Conservation (phyloP, 2,329 filamentous ascomycete genomes). For the Botryotinia narcissicola region DNA sequence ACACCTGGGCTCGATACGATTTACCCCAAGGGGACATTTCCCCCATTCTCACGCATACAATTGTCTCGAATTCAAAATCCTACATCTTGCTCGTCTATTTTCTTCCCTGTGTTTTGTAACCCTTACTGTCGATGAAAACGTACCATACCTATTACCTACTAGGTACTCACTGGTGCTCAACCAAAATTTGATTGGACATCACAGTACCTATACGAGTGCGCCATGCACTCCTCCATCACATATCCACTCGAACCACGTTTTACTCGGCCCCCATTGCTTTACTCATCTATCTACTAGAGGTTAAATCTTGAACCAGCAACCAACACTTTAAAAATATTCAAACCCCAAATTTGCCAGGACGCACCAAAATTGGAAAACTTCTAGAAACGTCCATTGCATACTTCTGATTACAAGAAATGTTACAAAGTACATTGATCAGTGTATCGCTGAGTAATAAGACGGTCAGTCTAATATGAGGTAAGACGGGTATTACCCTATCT, state of each 20-base stretch:
- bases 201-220: slow-evolving; percentile 7
- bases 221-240: not conserved
- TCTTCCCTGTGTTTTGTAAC: not conserved
- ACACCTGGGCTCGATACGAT: not conserved
- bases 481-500: slow-evolving; percentile 10
- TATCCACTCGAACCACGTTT: slow-evolving; percentile 15
- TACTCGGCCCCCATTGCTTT: not conserved
- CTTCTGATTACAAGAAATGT: not conserved
- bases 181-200: not conserved
- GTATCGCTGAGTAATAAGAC: not conserved
- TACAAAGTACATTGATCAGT: not conserved
- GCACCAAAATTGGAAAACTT: not conserved
- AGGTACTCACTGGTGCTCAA: not conserved
- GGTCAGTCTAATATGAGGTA: not conserved
- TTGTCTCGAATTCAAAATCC: not conserved
- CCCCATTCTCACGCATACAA: not conserved
- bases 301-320: not conserved
- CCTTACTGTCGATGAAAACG: not conserved
- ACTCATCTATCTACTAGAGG: not conserved
- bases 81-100: not conserved
- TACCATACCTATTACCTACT: not conserved
- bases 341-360: not conserved
- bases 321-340: not conserved
- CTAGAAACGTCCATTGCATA: not conserved
- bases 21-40: not conserved